Base-by-base conservation (phyloP, 345 rosid species). In the Dimocarpus longan region DNA sequence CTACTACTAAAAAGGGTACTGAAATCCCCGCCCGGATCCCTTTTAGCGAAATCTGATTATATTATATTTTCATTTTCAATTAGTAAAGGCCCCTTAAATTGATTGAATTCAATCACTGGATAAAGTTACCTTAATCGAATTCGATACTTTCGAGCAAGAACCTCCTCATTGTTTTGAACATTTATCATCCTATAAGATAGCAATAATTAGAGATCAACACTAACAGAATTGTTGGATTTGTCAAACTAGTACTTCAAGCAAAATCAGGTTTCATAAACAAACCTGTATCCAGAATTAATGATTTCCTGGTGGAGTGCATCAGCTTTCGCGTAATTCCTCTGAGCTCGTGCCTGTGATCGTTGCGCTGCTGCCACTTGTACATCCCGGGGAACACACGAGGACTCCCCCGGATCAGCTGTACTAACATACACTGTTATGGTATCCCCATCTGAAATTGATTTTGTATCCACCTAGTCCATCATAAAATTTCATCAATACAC, bases 391-490 rank as follows among this genome's bases (percentile, higher is more conserved):
- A 93, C 89, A 67, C 8, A 82, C 1, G 88, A 78, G 13, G 97
- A 87, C 80, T 93, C 98, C 24, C 88, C 69, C 0, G 93, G 89
- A 22, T 89, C 90, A 21, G 86, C 76, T 9, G 85, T 66, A 82
- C 86, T 87, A 26, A 94, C 98, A 52, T 89, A 96, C 59, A 91
- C 97, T 3, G 89, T 81, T 46, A 96, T 76, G 0, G 91, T 88
- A 74, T 96, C 99, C 46, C 98, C 98, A 87, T 96, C 99, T 8
- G 95, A 52, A 60, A 96, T 86, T 42, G 91, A 86, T 76, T 80
- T 93, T 68, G 90, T 85, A 85, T 90, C 97, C 80, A 96, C 94
- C 98, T 96, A 81, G 82, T 79, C 73, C 80, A 68, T 80, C 82
- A 10, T 62, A 43, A 76, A 69, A 72, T 67, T 32, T 76, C 75